A percentile compares a stretch with the other conserved stretches of the same genome.
Evolutionary conservation across 805 yeast species (phyloP).

Genomic region (Wickerhamomyces xylosicus): DNA sequence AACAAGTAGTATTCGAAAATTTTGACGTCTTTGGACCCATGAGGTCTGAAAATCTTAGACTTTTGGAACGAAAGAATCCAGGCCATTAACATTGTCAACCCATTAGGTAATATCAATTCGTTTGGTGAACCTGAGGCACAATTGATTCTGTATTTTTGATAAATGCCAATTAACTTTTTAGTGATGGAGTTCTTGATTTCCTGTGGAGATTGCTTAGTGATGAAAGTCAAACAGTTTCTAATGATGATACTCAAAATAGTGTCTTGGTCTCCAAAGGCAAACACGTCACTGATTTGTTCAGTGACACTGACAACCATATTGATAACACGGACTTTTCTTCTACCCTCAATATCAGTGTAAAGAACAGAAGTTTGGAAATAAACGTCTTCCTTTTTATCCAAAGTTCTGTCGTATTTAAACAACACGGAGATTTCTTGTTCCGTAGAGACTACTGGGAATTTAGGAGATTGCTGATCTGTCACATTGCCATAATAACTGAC

Average conservation of each 20-base stretch:
- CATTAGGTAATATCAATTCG: slow-evolving; percentile 74
- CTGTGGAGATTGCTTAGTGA: slow-evolving; percentile 32
- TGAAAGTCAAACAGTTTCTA: slow-evolving; percentile 33
- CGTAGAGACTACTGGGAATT: slow-evolving; percentile 52
- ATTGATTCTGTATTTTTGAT: slow-evolving; percentile 44
- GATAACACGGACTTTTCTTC: slow-evolving; percentile 76
- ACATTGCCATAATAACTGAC: slow-evolving; percentile 59
- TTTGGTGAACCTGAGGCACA: slow-evolving; percentile 36
- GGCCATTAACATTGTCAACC: slow-evolving; percentile 61
- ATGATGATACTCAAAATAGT: slow-evolving; percentile 43
- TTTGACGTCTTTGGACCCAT: slow-evolving; percentile 49
- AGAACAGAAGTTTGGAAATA: slow-evolving; percentile 87
- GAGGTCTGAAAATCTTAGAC: slow-evolving; percentile 42
- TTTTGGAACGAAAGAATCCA: slow-evolving; percentile 63
- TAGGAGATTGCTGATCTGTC: slow-evolving; percentile 44
- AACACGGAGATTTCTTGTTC: slow-evolving; percentile 63
- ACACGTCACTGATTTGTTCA: slow-evolving; percentile 60
- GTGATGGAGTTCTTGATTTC: slow-evolving; percentile 44
- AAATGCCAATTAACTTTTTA: slow-evolving; percentile 41
- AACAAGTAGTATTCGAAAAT: slow-evolving; percentile 41
- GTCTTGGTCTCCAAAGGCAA: slow-evolving; percentile 74
- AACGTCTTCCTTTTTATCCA: slow-evolving; percentile 62
- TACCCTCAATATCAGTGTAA: slow-evolving; percentile 71
- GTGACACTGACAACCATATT: slow-evolving; percentile 78
- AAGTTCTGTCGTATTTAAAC: slow-evolving; percentile 66